These are phyloP conservation scores for Ophiobolus disseminans DNA, from an alignment of 2,329 filamentous ascomycete genomes.

Conservation along the genomic window DNA sequence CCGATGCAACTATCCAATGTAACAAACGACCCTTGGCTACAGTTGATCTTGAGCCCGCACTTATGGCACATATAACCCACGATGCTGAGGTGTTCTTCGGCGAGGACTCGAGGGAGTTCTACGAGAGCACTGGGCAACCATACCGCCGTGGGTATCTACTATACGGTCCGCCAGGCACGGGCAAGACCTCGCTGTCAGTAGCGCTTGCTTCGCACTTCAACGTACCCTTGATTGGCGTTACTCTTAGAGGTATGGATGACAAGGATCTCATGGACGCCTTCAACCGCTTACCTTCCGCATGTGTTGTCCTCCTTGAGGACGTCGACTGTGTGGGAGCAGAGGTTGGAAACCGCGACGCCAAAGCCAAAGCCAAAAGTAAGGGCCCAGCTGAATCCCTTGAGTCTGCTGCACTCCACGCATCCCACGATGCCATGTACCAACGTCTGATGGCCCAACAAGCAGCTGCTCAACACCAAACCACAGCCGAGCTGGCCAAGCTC, in stretches of 20 bases:
- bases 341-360: slow-evolving; percentile 29
- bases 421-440: too few relatives aligned
- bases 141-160: slow-evolving; percentile 43
- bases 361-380: slow-evolving; percentile 5
- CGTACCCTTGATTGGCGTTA: slow-evolving; percentile 39
- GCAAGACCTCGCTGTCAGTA: slow-evolving; percentile 50
- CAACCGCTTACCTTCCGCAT: slow-evolving; percentile 10
- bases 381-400: background rate
- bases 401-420: background rate
- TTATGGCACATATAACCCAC: slow-evolving; percentile 4
- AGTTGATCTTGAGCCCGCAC: slow-evolving; percentile 10
- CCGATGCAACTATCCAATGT: background rate
- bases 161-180: slow-evolving; percentile 44
- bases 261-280: slow-evolving; percentile 14
- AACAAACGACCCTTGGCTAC: slow-evolving; percentile 11
- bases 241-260: slow-evolving; percentile 16
- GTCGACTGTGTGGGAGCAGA: slow-evolving; percentile 19
- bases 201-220: slow-evolving; percentile 49
- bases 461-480: too few relatives aligned
- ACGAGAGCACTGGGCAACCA: slow-evolving; percentile 12
- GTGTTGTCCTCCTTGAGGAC: slow-evolving; percentile 24
- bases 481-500: too few relatives aligned
- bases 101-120: slow-evolving; percentile 8
- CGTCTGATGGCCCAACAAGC: too few relatives aligned
- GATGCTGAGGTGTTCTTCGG: slow-evolving; percentile 10